Evolutionary conservation across 2,329 filamentous ascomycete species (phyloP).

Genomic region (Chaetomium globosum): DNA sequence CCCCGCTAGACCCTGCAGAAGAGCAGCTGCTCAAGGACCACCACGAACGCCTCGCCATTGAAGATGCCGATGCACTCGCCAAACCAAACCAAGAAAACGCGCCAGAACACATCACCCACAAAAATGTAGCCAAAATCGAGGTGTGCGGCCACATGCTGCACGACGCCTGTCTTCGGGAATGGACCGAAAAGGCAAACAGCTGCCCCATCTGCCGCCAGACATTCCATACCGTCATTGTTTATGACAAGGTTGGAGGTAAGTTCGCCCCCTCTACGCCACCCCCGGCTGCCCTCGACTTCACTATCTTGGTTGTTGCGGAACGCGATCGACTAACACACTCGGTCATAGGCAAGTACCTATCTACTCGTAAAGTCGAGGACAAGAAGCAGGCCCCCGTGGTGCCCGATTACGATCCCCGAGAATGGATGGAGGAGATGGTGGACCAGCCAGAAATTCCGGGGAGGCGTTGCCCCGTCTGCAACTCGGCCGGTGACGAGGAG

Average conservation of each 20-base stretch:
- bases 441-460: conserved; percentile 68
- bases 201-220: conserved; percentile 93
- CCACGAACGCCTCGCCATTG: conserved; percentile 30
- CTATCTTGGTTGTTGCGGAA: conserved; percentile 33
- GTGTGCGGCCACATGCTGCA: conserved; percentile 92
- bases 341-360: conserved; percentile 55
- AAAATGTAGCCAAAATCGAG: conserved; percentile 61
- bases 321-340: conserved; percentile 20
- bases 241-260: conserved; percentile 77
- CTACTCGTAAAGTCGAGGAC: conserved; percentile 70
- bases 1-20: conserved; percentile 29
- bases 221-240: conserved; percentile 88
- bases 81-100: conserved; percentile 34
- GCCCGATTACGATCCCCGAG: conserved; percentile 80
- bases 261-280: conserved; percentile 31
- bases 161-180: conserved; percentile 87
- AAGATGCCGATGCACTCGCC: conserved; percentile 28
- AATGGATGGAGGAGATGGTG: conserved; percentile 70
- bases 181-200: conserved; percentile 96
- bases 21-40: conserved; percentile 25
- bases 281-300: neutral
- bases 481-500: conserved; percentile 77
- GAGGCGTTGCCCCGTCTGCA: conserved; percentile 82
- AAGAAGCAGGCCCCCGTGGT: conserved; percentile 89
- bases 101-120: conserved; percentile 40